These are phyloP conservation scores for Fusarium tuaranense DNA, from an alignment of 2,329 filamentous ascomycete species.

Conservation along the genomic window DNA sequence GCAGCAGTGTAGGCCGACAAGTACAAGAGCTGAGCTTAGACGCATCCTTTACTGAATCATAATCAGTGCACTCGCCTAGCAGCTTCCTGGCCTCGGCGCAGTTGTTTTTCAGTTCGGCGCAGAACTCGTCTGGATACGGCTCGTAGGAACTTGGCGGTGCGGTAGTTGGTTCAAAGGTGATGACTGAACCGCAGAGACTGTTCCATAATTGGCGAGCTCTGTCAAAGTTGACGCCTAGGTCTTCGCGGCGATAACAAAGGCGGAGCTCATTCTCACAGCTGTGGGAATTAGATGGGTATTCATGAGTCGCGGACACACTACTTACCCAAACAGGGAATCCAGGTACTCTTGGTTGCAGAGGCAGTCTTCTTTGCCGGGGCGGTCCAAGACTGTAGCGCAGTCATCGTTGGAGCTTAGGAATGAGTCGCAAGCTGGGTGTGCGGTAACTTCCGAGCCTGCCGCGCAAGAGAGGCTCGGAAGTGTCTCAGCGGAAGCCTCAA, in stretches of 20 bases:
- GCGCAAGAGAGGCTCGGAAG: not conserved
- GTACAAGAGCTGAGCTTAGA: not conserved
- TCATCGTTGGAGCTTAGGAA: not conserved
- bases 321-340: not conserved
- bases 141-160: not conserved
- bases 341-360: not conserved
- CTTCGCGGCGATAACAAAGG: not conserved
- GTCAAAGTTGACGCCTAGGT: not conserved
- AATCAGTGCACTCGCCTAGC: not conserved
- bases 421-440: not conserved
- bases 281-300: not conserved
- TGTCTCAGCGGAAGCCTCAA: not conserved
- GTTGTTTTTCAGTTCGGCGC: not conserved
- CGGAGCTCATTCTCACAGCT: conserved; percentile 1
- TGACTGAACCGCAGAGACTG: not conserved
- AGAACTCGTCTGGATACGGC: not conserved
- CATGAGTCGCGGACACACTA: not conserved
- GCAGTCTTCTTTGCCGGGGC: not conserved
- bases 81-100: not conserved
- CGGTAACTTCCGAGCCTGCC: not conserved
- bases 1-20: not conserved
- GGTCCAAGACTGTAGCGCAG: not conserved
- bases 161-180: not conserved
- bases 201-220: not conserved
- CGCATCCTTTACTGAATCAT: not conserved